Base-by-base conservation (phyloP, 2,329 filamentous ascomycete species). In the Talaromyces albobiverticillius region DNA sequence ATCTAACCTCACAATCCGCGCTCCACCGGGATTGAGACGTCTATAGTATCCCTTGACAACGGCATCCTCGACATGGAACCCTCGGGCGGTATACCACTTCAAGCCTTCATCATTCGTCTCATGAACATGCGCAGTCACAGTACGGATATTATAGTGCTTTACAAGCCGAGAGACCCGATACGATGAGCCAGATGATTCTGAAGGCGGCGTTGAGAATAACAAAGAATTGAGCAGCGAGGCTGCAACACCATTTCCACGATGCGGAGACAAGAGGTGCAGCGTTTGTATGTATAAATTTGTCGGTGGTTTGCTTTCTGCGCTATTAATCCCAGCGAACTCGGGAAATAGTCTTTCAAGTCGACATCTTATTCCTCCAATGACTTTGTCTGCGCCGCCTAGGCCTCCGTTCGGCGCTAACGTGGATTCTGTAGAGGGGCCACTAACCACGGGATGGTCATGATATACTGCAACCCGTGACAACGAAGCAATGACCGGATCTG, bases 61-160 rank as follows among this genome's bases (percentile, higher is more conserved):
- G 2, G 72, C 74, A 16, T 78, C 70, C 38, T 80, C 73, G 5
- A 75, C 59, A 57, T 72, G 71, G 57, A 87, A 87, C 0, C 80
- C 82, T 4, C 82, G 73, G 57, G 79, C 78, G 42, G 67, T 64
- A 69, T 87, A 87, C 84, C 84, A 87, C 46, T 76, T 73, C 59
- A 84, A 61, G 0, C 76, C 84, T 46, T 84, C 82, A 16, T 77
- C 73, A 53, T 86, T 86, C 20, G 77, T 79, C 60, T 84, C 82
- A 76, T 85, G 86, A 1, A 86, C 83, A 66, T 87, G 84, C 10
- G 84, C 84, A 2, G 80, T 82, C 18, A 86, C 76, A 13, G 70
- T 73, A 10, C 67, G 68, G 23, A 81, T 76, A 23, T 76, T 75
- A 58, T 83, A 79, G 53, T 78, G 70, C 29, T 73, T 71, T 4